Evolutionary conservation across 2,329 filamentous ascomycete species (phyloP).

Genomic region (Macrophomina tecta): DNA sequence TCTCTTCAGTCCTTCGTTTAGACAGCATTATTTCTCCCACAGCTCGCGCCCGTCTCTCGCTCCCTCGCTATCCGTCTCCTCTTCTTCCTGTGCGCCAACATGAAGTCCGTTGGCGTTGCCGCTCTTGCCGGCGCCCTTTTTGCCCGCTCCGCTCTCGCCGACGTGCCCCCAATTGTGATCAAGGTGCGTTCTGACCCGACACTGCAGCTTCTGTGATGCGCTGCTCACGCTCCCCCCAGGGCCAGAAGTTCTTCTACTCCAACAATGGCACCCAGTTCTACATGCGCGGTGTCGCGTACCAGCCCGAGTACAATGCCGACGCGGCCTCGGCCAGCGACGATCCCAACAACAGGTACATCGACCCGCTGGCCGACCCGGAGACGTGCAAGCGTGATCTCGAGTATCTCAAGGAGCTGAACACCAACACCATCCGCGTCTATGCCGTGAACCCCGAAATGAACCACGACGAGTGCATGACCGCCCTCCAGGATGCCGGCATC

Average conservation of each 20-base stretch:
- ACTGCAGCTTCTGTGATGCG: constrained; percentile 20
- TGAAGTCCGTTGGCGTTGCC: constrained; percentile 60
- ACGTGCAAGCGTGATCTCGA: constrained; percentile 86
- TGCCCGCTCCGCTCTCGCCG: constrained; percentile 51
- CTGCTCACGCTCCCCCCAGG: constrained; percentile 49
- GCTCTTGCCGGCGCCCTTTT: constrained; percentile 61
- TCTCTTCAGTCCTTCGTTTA: constrained; percentile 21
- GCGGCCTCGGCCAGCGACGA: constrained; percentile 58
- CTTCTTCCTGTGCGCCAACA: constrained; percentile 45
- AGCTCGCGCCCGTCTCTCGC: background rate
- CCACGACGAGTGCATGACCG: constrained; percentile 83
- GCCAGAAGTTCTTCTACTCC: constrained; percentile 88
- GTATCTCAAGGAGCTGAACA: constrained; percentile 75
- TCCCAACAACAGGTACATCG: constrained; percentile 62
- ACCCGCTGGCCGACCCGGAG: constrained; percentile 77
- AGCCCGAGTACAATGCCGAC: constrained; percentile 69
- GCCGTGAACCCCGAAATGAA: constrained; percentile 80
- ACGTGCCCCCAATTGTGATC: constrained; percentile 69
- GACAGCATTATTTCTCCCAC: background rate
- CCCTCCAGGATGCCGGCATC: constrained; percentile 84
- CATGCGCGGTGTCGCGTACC: constrained; percentile 94
- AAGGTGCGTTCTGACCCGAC: constrained; percentile 60
- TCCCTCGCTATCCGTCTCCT: background rate
- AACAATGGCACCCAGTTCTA: constrained; percentile 75
- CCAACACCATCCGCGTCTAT: constrained; percentile 95